These are phyloP conservation scores for Phytophthora pistaciae DNA, from an alignment of 352 stramenopile species.

Conservation along the genomic window DNA sequence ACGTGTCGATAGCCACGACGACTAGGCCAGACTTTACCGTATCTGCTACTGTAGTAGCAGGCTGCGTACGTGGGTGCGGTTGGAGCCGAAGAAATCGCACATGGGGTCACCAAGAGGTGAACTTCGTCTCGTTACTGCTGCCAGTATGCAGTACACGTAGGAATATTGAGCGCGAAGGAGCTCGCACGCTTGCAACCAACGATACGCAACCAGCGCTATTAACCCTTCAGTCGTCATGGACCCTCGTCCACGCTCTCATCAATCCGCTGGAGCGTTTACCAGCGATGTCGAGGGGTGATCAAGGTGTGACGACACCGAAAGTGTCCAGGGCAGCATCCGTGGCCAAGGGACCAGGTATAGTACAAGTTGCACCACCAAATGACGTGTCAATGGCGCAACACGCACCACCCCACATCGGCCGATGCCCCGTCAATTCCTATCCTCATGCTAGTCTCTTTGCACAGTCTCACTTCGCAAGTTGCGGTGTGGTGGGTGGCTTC, in stretches of 20 bases:
- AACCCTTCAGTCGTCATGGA: too few species aligned
- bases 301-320: constrained; percentile 1
- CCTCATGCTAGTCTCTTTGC: not conserved
- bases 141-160: constrained; percentile 6
- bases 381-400: constrained; percentile 21
- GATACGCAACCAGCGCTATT: not conserved
- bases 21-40: constrained; percentile 22
- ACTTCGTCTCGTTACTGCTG: constrained; percentile 12
- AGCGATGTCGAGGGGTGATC: constrained; percentile 12
- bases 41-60: too few species aligned
- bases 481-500: not conserved
- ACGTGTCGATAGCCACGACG: not conserved
- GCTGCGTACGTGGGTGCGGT: not conserved
- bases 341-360: constrained; percentile 6
- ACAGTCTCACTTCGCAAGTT: constrained; percentile 33
- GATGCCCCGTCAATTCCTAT: not conserved
- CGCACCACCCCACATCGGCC: constrained; percentile 17
- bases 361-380: constrained; percentile 2
- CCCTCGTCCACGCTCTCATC: too few species aligned
- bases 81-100: constrained; percentile 3
- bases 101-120: constrained; percentile 2
- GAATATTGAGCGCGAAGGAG: not conserved
- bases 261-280: not conserved
- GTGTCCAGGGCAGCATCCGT: too few species aligned
- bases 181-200: constrained; percentile 2